Evolutionary conservation across 148 eudicot species (phyloP).

Genomic region (Suaeda aralocaspica): DNA sequence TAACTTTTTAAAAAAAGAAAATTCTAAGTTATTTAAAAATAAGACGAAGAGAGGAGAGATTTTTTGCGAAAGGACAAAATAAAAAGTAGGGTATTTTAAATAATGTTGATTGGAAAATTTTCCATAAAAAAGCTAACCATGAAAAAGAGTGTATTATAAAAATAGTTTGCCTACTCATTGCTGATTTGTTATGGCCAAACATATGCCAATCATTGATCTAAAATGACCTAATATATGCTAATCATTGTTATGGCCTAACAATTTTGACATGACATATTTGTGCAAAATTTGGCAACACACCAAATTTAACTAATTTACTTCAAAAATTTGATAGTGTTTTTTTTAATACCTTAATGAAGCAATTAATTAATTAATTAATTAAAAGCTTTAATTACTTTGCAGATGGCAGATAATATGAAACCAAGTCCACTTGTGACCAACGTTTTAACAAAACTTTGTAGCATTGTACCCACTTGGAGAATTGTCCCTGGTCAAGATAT

Average conservation of each 20-base stretch:
- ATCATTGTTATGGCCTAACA: neutral
- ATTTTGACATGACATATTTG: neutral
- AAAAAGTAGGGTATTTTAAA: too few relatives aligned
- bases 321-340: neutral
- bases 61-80: too few relatives aligned
- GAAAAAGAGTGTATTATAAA: too few relatives aligned
- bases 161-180: too few relatives aligned
- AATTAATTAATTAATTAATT: neutral
- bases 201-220: too few relatives aligned
- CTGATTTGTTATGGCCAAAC: too few relatives aligned
- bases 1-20: too few relatives aligned
- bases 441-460: constrained; percentile 40
- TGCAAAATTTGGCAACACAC: neutral
- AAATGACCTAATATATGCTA: neutral
- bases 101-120: too few relatives aligned
- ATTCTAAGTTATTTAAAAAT: too few relatives aligned
- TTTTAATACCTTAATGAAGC: too few relatives aligned
- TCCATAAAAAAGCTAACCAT: too few relatives aligned
- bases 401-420: constrained; percentile 68
- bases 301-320: neutral
- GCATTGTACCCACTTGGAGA: constrained; percentile 69
- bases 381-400: neutral
- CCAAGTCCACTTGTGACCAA: constrained; percentile 50
- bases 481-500: constrained; percentile 71
- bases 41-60: too few relatives aligned